These are phyloP conservation scores for Colletotrichum magnum DNA, from an alignment of 2,329 filamentous ascomycete species.

Conservation along the genomic window DNA sequence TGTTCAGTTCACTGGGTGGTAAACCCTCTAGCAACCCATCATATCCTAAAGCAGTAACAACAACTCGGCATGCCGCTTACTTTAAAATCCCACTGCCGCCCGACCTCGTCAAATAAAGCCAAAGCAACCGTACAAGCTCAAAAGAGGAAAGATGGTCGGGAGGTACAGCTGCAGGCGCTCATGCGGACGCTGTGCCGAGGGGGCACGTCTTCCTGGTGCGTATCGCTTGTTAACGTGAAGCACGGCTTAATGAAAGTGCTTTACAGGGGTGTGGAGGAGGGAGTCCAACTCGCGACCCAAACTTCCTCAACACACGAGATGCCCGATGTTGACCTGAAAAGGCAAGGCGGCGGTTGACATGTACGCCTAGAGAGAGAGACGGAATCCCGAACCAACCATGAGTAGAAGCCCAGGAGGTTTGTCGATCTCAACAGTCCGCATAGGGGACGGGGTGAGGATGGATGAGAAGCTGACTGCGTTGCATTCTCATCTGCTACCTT, in stretches of 20 bases:
- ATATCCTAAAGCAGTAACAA: neutral
- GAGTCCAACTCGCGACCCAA: neutral
- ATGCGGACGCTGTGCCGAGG: constrained; percentile 1
- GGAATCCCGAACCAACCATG: no score
- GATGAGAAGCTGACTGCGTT: no score
- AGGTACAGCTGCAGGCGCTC: neutral
- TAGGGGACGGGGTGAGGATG: no score
- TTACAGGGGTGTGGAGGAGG: no score
- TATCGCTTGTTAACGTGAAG: constrained; percentile 15
- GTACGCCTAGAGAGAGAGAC: no score
- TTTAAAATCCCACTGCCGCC: neutral
- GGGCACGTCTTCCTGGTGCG: neutral
- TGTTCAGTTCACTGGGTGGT: no score
- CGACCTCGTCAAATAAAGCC: neutral
- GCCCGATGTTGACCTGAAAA: neutral
- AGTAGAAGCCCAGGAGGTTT: neutral
- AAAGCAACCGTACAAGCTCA: neutral
- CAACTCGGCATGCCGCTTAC: neutral
- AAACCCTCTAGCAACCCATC: no score
- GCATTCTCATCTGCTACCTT: neutral
- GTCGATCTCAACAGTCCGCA: no score
- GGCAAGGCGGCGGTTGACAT: neutral
- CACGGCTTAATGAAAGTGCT: neutral
- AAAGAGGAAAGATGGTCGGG: constrained; percentile 1
- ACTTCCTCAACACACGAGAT: neutral